phyloP scores from a whole-genome alignment of 768 basidiomycete species.

The Podaxis rugospora region DNA sequence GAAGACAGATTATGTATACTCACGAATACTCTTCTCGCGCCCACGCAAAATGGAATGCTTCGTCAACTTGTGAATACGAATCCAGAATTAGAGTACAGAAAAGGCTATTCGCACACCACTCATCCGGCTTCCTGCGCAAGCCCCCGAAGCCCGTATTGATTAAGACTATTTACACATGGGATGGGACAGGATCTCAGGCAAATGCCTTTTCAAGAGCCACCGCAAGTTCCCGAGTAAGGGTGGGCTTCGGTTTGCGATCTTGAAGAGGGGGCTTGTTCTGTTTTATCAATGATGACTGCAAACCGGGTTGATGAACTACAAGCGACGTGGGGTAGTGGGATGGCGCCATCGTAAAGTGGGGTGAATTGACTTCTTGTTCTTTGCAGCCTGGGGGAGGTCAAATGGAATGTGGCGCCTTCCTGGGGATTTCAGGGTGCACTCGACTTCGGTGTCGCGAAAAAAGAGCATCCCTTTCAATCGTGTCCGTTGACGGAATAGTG shows the following conservation, averaged over 20 bases:
- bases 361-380: not conserved
- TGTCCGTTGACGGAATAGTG: conserved; percentile 13
- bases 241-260: not conserved
- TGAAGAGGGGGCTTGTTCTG: not conserved
- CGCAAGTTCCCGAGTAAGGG: conserved; percentile 8
- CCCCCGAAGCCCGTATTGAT: not conserved
- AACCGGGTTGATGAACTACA: not conserved
- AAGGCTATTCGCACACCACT: not conserved
- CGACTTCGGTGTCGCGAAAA: not conserved
- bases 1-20: not conserved
- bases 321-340: not conserved
- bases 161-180: conserved; percentile 8
- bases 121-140: not conserved
- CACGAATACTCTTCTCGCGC: not conserved
- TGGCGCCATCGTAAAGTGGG: not conserved
- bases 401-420: no score
- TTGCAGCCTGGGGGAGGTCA: no score
- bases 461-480: not conserved
- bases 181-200: not conserved
- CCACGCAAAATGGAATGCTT: conserved; percentile 5
- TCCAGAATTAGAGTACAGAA: not conserved
- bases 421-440: no score
- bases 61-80: not conserved
- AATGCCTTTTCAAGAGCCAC: not conserved
- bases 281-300: not conserved